Conservation (phyloP, 352 stramenopile species). For the Blastocystis sp. region DNA sequence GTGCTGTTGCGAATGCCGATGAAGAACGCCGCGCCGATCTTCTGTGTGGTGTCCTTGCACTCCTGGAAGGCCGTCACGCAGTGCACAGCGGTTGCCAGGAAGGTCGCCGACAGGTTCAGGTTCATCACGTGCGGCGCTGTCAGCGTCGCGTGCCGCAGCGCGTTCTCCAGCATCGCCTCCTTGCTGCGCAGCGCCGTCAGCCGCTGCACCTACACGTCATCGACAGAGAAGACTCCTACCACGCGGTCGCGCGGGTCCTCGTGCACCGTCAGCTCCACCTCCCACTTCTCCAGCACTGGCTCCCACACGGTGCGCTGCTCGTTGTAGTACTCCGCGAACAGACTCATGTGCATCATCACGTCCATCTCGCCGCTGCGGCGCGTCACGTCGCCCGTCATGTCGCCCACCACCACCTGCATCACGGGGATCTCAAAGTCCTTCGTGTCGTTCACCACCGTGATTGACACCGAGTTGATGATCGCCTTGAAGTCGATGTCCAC, state of each 20-base stretch:
- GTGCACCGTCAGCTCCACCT: neutral
- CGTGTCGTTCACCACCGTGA: constrained; percentile 68
- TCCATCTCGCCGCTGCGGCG: neutral
- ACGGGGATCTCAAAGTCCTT: constrained; percentile 63
- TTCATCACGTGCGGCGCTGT: constrained; percentile 18
- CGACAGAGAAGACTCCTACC: neutral
- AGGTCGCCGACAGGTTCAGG: constrained; percentile 43
- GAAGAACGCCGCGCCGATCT: constrained; percentile 47
- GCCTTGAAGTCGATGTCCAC: constrained; percentile 30
- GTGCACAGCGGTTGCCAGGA: constrained; percentile 3
- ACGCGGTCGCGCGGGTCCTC: constrained; percentile 47
- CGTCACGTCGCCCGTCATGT: constrained; percentile 5
- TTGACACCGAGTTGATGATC: constrained; percentile 18
- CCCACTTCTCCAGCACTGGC: constrained; percentile 58
- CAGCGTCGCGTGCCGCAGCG: neutral
- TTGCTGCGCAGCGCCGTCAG: constrained; percentile 5
- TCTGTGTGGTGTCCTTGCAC: constrained; percentile 38
- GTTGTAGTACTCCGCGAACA: constrained; percentile 68
- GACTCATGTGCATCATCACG: neutral
- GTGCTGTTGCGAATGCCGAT: constrained; percentile 58
- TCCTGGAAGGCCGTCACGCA: constrained; percentile 22
- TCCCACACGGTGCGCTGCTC: constrained; percentile 43
- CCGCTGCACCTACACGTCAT: constrained; percentile 21
- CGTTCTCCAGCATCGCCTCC: neutral
- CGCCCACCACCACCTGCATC: constrained; percentile 25